phyloP scores from a whole-genome alignment of 2,329 filamentous ascomycete genomes.

The Hypoxylon sp. region DNA sequence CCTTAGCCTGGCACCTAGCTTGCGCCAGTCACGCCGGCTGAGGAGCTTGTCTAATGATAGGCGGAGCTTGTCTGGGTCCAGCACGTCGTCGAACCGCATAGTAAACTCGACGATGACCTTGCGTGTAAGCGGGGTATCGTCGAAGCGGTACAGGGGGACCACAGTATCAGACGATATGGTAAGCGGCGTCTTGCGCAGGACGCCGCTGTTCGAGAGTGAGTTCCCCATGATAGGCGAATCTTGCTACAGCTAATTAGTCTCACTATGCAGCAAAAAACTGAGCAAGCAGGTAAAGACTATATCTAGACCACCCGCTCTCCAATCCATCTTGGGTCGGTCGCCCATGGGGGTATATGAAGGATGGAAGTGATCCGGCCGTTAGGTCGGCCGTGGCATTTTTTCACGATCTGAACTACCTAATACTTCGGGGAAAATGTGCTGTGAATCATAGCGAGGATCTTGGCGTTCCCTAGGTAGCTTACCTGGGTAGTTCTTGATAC shows the following conservation, averaged over 20 bases:
- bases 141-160: slow-evolving; percentile 34
- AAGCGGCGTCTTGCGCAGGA: slow-evolving; percentile 18
- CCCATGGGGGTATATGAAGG: slow-evolving; percentile 31
- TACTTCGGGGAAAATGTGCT: slow-evolving; percentile 26
- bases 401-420: slow-evolving; percentile 2
- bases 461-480: slow-evolving; percentile 10
- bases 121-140: slow-evolving; percentile 36
- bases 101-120: slow-evolving; percentile 38
- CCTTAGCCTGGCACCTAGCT: slow-evolving; percentile 59
- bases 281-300: slow-evolving; percentile 12
- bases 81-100: slow-evolving; percentile 49
- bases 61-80: slow-evolving; percentile 56
- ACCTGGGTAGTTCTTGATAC: slow-evolving; percentile 9
- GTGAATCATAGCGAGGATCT: slow-evolving; percentile 21
- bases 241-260: slow-evolving; percentile 18
- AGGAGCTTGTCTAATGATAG: slow-evolving; percentile 54
- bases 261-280: slow-evolving; percentile 6
- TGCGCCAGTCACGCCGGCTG: slow-evolving; percentile 57
- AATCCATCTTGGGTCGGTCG: slow-evolving; percentile 12
- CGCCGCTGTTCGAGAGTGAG: slow-evolving; percentile 11
- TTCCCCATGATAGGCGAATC: slow-evolving; percentile 32
- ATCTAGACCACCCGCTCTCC: slow-evolving; percentile 19
- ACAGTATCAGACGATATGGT: slow-evolving; percentile 35
- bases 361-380: slow-evolving; percentile 8
- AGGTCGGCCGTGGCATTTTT: slow-evolving; percentile 13